Base-by-base conservation (phyloP, 768 basidiomycete genomes). In the Pseudohyphozyma bogoriensis region DNA sequence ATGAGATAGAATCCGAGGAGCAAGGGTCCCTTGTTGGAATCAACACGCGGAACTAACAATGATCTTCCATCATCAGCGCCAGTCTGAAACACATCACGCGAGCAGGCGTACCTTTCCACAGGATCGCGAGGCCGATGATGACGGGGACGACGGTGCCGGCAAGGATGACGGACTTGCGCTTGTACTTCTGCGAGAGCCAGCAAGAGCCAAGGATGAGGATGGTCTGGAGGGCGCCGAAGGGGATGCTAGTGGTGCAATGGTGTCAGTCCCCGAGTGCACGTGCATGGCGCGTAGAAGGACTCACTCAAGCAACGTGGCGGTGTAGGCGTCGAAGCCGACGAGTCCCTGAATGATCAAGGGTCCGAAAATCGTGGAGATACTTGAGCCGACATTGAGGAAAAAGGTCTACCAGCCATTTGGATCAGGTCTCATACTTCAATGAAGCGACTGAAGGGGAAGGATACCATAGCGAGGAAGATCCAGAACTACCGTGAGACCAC, bases 1-100 rank as follows among this genome's bases (percentile, higher is more conserved):
- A n/a, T n/a, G n/a, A n/a, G n/a, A n/a, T n/a, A 74, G 67, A 71
- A 74, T 2, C 72, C 74, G 47, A 69, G 51, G 22, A 73, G 66
- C 39, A 72, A 65, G 22, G 67, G 54, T 7, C 64, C 67, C 22
- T 68, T 58, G 55, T 70, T 64, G 29, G 56, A 31, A 20, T 45
- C 26, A n/a, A 35, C 22, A 51, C 49, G 60, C 10, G 54, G 58
- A 24, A 68, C 62, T 22, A 58, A 42, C n/a, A n/a, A n/a, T n/a
- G n/a, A n/a, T n/a, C n/a, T n/a, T n/a, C n/a, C n/a, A n/a, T n/a
- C n/a, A n/a, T n/a, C n/a, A n/a, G n/a, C n/a, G n/a, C n/a, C n/a
- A n/a, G n/a, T n/a, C n/a, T n/a, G n/a, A n/a, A n/a, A n/a, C n/a
- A n/a, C n/a, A n/a, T n/a, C n/a, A n/a, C n/a, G n/a, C n/a, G n/a